phyloP scores from a whole-genome alignment of 495 filamentous ascomycete species.

The Penicillium canariense region DNA sequence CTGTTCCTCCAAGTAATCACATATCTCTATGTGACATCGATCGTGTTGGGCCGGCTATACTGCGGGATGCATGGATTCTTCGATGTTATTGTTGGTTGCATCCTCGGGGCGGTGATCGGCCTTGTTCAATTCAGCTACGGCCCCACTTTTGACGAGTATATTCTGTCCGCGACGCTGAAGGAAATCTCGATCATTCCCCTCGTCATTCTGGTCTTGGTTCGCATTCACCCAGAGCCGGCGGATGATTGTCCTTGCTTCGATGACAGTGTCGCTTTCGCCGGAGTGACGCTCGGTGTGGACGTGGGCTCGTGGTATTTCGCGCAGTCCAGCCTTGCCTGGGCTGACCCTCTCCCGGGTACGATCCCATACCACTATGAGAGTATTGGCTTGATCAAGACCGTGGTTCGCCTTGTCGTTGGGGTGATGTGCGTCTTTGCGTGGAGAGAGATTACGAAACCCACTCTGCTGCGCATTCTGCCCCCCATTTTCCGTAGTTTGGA shows the following conservation, averaged over 20 bases:
- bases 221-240: slow-evolving; percentile 91
- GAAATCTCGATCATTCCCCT: slow-evolving; percentile 60
- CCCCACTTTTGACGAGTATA: slow-evolving; percentile 61
- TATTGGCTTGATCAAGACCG: slow-evolving; percentile 59
- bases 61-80: slow-evolving; percentile 99
- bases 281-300: slow-evolving; percentile 79
- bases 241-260: slow-evolving; percentile 98
- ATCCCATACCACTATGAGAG: slow-evolving; percentile 62
- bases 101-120: slow-evolving; percentile 67
- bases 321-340: slow-evolving; percentile 52
- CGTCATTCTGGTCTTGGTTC: slow-evolving; percentile 69
- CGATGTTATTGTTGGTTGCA: slow-evolving; percentile 76
- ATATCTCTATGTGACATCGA: slow-evolving; percentile 85
- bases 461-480: slow-evolving; percentile 71
- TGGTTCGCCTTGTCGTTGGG: slow-evolving; percentile 69
- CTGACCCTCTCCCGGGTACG: slow-evolving; percentile 56
- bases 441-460: slow-evolving; percentile 83
- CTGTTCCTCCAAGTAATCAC: slow-evolving; percentile 61
- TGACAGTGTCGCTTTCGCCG: slow-evolving; percentile 90
- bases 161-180: slow-evolving; percentile 47
- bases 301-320: slow-evolving; percentile 78
- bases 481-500: slow-evolving; percentile 86
- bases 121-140: slow-evolving; percentile 71
- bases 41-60: slow-evolving; percentile 86
- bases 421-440: slow-evolving; percentile 82